Percentiles rank a stretch among this genome's conserved stretches.
phyloP scores from a whole-genome alignment of 1,284 basidiomycete genomes.

The Boletellus sp. region DNA sequence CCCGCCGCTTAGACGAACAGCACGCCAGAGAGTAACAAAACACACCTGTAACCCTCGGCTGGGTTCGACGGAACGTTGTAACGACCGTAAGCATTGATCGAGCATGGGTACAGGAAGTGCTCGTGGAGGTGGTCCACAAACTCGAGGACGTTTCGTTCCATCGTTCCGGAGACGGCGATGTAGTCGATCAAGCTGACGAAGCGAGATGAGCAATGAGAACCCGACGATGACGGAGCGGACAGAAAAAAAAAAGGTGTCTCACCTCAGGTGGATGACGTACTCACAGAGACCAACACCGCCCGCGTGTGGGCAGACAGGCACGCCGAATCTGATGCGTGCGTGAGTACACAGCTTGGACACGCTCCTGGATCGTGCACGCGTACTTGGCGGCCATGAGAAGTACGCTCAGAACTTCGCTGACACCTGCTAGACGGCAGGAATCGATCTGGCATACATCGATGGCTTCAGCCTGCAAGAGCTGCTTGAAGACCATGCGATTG shows the following conservation, averaged over 20 bases:
- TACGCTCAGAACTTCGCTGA: conserved; percentile 92
- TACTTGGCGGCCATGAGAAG: conserved; percentile 91
- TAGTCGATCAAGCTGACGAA: conserved; percentile 79
- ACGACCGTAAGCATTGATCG: conserved; percentile 81
- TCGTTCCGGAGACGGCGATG: conserved; percentile 84
- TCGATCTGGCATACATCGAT: conserved; percentile 93
- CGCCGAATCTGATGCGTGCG: conserved; percentile 56
- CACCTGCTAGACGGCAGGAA: conserved; percentile 88
- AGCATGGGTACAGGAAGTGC: conserved; percentile 86
- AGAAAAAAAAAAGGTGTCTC: conserved; percentile 12
- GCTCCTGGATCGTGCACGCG: conserved; percentile 19
- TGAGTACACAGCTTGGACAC: not conserved
- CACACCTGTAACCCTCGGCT: conserved; percentile 70
- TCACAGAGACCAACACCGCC: conserved; percentile 95
- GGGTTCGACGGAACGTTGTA: conserved; percentile 77
- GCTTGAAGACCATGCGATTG: conserved; percentile 97
- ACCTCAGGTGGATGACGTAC: conserved; percentile 85
- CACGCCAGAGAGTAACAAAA: not conserved
- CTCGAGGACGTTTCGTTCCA: conserved; percentile 92
- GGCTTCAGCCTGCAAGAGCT: conserved; percentile 87
- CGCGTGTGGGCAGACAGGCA: conserved; percentile 91
- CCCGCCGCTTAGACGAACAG: not conserved
- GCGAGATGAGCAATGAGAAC: not conserved
- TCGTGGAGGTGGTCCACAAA: conserved; percentile 90
- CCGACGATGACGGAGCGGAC: not conserved